Evolutionary conservation across 805 yeast species (phyloP).

Genomic region (Ogataea saltuana): DNA sequence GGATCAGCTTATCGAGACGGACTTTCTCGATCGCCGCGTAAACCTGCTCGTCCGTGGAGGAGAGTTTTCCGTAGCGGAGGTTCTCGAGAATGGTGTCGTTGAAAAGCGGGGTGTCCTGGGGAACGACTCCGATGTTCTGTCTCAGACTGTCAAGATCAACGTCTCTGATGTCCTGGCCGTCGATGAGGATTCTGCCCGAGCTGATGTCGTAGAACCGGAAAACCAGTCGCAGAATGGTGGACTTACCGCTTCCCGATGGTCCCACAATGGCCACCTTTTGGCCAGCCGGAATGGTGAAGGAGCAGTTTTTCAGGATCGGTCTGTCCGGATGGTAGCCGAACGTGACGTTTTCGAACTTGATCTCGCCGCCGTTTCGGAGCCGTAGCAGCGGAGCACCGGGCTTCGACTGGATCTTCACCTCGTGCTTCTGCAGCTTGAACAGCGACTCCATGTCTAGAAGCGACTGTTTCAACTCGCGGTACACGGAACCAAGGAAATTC

Average conservation of each 20-base stretch:
- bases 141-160: constrained; percentile 78
- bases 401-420: constrained; percentile 62
- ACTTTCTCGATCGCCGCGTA: constrained; percentile 64
- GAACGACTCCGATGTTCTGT: constrained; percentile 82
- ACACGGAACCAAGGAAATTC: constrained; percentile 92
- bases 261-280: constrained; percentile 92
- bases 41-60: constrained; percentile 75
- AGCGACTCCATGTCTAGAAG: constrained; percentile 94
- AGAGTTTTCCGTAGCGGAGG: constrained; percentile 78
- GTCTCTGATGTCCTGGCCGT: constrained; percentile 82
- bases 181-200: constrained; percentile 75
- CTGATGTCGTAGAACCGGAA: constrained; percentile 88
- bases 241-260: constrained; percentile 94
- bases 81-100: constrained; percentile 89
- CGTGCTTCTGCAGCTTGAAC: constrained; percentile 78
- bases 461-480: constrained; percentile 91
- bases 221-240: constrained; percentile 79
- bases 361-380: constrained; percentile 67
- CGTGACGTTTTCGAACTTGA: constrained; percentile 84
- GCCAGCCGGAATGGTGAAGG: constrained; percentile 88
- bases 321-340: constrained; percentile 91
- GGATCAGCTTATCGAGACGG: constrained; percentile 60
- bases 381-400: constrained; percentile 63
- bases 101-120: constrained; percentile 95
- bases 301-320: constrained; percentile 77